Percentiles rank a stretch among this genome's conserved stretches.
phyloP scores from a whole-genome alignment of 352 stramenopile species.

The Phytophthora ohioensis region DNA sequence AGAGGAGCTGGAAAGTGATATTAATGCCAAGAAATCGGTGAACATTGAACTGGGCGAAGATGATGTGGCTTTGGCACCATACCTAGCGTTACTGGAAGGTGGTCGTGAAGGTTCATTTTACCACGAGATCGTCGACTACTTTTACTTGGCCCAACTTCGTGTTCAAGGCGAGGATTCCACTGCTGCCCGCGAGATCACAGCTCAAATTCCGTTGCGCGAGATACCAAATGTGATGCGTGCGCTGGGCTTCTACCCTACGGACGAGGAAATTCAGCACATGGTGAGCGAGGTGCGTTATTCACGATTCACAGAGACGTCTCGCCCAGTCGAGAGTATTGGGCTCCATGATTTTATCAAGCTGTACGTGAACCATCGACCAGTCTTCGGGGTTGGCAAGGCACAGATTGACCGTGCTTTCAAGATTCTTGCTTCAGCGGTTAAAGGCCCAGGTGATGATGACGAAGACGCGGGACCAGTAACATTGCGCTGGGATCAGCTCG shows the following conservation, averaged over 20 bases:
- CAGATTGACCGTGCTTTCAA: constrained; percentile 85
- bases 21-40: neutral
- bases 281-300: constrained; percentile 88
- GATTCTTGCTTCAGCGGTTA: constrained; percentile 40
- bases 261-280: constrained; percentile 93
- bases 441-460: constrained; percentile 4
- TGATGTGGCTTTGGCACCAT: constrained; percentile 66
- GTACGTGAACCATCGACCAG: constrained; percentile 94
- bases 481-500: constrained; percentile 73
- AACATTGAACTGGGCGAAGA: constrained; percentile 22
- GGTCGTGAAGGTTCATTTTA: constrained; percentile 84
- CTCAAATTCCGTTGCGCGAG: constrained; percentile 84
- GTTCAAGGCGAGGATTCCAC: constrained; percentile 92
- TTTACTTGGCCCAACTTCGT: constrained; percentile 94
- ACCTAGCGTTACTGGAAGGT: constrained; percentile 88
- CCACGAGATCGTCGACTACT: constrained; percentile 95
- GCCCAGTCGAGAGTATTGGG: constrained; percentile 68
- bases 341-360: constrained; percentile 89
- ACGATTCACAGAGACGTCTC: constrained; percentile 80
- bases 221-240: constrained; percentile 94
- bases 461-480: constrained; percentile 21
- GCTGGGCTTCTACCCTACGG: constrained; percentile 93
- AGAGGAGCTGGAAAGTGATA: constrained; percentile 3
- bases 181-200: constrained; percentile 66
- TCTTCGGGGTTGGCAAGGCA: constrained; percentile 84